Evolutionary conservation across 129 eudicot genomes (phyloP), one percentile per base, ranked within the genome.

Genomic region (Erigeron canadensis): DNA sequence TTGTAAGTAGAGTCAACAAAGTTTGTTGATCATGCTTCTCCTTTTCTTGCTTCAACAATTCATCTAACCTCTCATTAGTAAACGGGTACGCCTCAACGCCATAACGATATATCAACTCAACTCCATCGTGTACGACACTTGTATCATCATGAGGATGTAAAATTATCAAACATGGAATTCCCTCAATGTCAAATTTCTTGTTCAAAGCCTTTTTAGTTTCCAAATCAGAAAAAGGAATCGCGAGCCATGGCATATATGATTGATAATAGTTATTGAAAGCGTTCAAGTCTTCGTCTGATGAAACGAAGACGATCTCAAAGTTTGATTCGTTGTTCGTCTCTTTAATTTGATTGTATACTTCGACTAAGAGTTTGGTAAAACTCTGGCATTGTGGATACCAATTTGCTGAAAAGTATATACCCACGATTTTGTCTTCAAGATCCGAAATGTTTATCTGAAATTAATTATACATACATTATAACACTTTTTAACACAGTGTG

Each of bases 191-290:
- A 64, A 88, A 91, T 75, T 40, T 88, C 46, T 70, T 71, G 67
- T 67, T 88, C 69, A 91, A 78, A 5, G 90, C 78, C 69, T 77
- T 82, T 55, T 78, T 88, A 3, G 86, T 70, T 28, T 84, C 88
- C 81, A 88, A 65, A 79, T 88, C 97, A 2, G 97, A 86, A 60
- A 82, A 91, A 10, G 97, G 97, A 68, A 91, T 67, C 0, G 97
- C 88, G 5, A 83, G 87, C 97, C 97, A 91, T 5, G 97, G 97
- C 97, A 91, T 91, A 68, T 73, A 42, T 7, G 88, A 81, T 10
- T 67, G 80, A 64, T 78, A 78, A 65, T 84, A 84, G 23, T 72
- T 66, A 63, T 86, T 77, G 71, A 86, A 91, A 34, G 97, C 90
- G 34, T 80, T 76, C 64, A 71, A 66, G 65, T 91, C 91, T 86